Conservation (phyloP, 768 basidiomycete genomes). For the Megacollybia marginata region DNA sequence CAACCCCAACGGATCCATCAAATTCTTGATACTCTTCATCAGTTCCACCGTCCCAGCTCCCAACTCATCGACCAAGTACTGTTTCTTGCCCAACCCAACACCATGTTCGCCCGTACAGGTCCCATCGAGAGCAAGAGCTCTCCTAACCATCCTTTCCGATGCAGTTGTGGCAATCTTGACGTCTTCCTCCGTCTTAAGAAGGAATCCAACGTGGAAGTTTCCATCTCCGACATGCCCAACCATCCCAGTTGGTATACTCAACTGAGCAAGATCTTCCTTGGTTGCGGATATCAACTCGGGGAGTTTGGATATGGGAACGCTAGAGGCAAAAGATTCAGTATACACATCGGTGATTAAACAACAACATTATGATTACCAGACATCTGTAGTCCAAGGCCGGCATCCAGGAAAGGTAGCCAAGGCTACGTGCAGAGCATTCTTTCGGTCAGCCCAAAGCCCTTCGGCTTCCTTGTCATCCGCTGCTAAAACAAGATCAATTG, state of each 20-base stretch:
- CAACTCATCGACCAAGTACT: conserved; percentile 73
- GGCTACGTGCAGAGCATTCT: conserved; percentile 53
- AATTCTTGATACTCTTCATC: conserved; percentile 76
- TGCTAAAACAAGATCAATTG: conserved; percentile 60
- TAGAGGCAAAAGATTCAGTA: not conserved
- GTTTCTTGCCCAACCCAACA: conserved; percentile 77
- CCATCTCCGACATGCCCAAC: conserved; percentile 76
- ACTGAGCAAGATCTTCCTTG: conserved; percentile 54
- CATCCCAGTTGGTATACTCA: conserved; percentile 53
- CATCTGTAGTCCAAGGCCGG: conserved; percentile 66
- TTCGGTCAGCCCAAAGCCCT: conserved; percentile 66
- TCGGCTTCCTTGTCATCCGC: conserved; percentile 55
- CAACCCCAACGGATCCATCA: conserved; percentile 66
- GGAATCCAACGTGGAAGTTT: conserved; percentile 42
- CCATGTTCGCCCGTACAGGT: conserved; percentile 85
- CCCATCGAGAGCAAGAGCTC: conserved; percentile 65
- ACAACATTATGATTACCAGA: conserved; percentile 29
- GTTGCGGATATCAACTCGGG: conserved; percentile 63
- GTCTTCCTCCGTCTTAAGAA: conserved; percentile 55
- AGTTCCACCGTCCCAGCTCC: conserved; percentile 76
- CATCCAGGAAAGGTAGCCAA: conserved; percentile 50
- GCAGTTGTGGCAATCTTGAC: conserved; percentile 28
- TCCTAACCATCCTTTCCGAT: conserved; percentile 54
- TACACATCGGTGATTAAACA: not conserved
- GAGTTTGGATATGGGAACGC: conserved; percentile 56